Conservation (phyloP, 768 basidiomycete species). For the Sporobolomyces phaffii region DNA sequence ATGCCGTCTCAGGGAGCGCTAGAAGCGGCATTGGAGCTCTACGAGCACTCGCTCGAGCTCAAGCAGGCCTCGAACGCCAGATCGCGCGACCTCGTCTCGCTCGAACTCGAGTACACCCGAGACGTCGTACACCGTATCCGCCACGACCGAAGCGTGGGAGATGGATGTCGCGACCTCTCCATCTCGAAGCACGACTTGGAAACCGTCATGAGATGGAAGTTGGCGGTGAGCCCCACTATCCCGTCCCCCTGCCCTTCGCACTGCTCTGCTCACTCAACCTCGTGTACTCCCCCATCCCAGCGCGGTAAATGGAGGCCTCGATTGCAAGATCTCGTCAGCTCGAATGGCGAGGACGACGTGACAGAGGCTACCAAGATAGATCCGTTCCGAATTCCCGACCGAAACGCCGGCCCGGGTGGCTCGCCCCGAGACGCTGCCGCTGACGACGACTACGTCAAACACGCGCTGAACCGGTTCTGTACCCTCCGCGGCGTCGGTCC, state of each 20-base stretch:
- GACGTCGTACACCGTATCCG: too few species aligned
- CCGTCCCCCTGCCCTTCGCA: not conserved
- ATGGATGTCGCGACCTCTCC: too few species aligned
- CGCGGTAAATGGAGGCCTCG: slow-evolving; percentile 36
- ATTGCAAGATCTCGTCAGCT: slow-evolving; percentile 2
- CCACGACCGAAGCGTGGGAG: too few species aligned
- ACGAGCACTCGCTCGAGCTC: not conserved
- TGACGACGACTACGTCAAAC: not conserved
- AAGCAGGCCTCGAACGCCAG: too few species aligned
- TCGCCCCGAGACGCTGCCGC: too few species aligned
- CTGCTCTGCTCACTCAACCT: too few species aligned
- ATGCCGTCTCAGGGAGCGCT: too few species aligned
- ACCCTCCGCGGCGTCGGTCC: slow-evolving; percentile 36
- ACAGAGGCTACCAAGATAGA: not conserved
- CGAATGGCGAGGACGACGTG: slow-evolving; percentile 14
- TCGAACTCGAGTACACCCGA: too few species aligned
- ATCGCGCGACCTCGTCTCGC: too few species aligned
- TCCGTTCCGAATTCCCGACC: slow-evolving; percentile 10
- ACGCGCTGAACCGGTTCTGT: slow-evolving; percentile 12
- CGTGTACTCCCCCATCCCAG: not conserved
- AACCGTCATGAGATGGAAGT: too few species aligned
- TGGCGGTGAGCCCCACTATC: not conserved
- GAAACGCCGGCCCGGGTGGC: slow-evolving; percentile 11
- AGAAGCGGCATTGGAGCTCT: too few species aligned
- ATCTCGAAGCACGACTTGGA: too few species aligned